Evolutionary conservation across 2,329 filamentous ascomycete species (phyloP).

Genomic region (Fusarium buxicola): DNA sequence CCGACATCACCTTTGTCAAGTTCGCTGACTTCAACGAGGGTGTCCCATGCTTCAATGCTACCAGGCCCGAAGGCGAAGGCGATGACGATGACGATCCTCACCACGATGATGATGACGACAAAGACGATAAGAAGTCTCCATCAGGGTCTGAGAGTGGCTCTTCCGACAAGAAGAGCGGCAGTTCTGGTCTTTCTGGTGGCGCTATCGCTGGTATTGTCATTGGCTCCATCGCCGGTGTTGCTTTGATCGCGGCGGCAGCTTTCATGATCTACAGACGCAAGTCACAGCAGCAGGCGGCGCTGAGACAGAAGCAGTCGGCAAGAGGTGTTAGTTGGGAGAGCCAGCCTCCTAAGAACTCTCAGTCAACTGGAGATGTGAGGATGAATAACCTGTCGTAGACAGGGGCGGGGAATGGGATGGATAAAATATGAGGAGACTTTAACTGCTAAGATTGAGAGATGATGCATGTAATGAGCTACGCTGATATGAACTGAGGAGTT

Average conservation of each 20-base stretch:
- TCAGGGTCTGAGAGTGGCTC: constrained; percentile 9
- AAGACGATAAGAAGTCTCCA: constrained; percentile 14
- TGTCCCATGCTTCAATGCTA: constrained; percentile 59
- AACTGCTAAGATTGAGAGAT: background rate
- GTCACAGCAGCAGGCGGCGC: constrained; percentile 38
- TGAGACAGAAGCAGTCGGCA: constrained; percentile 43
- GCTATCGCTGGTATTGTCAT: constrained; percentile 80
- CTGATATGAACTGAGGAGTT: background rate
- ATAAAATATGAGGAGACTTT: background rate
- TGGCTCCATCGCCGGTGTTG: constrained; percentile 72
- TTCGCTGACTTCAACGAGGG: constrained; percentile 48
- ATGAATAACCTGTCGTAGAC: constrained; percentile 32
- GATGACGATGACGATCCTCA: constrained; percentile 11
- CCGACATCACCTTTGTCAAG: constrained; percentile 59
- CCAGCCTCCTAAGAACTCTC: constrained; percentile 29
- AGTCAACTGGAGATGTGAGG: constrained; percentile 27
- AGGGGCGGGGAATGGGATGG: background rate
- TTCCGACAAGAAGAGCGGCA: constrained; percentile 24
- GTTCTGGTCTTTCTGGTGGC: constrained; percentile 57
- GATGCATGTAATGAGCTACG: constrained; percentile 3
- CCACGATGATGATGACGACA: constrained; percentile 23
- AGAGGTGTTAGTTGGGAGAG: constrained; percentile 43
- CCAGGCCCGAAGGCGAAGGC: constrained; percentile 39
- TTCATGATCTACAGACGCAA: constrained; percentile 64
- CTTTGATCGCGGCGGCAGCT: constrained; percentile 67